Percentiles rank a stretch among this genome's conserved stretches.
Evolutionary conservation across 2,329 filamentous ascomycete genomes (phyloP).

Genomic region (Clonostachys byssicola): DNA sequence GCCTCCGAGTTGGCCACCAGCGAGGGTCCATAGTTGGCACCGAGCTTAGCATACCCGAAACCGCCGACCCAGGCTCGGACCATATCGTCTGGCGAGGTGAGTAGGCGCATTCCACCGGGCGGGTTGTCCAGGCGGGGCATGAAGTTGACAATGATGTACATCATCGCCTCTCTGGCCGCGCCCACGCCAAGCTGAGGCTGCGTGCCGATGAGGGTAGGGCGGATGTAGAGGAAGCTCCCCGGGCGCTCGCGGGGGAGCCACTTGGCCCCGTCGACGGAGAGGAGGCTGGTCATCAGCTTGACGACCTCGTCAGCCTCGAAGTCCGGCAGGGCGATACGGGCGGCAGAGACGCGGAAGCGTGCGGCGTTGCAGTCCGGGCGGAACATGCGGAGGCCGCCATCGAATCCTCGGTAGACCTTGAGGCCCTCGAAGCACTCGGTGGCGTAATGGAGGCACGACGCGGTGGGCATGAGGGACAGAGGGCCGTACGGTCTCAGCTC

Average conservation of each 20-base stretch:
- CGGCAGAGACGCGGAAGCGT: conserved; percentile 56
- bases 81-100: conserved; percentile 77
- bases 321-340: conserved; percentile 68
- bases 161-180: conserved; percentile 74
- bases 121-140: conserved; percentile 54
- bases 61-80: conserved; percentile 91
- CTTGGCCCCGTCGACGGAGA: conserved; percentile 68
- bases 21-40: conserved; percentile 88
- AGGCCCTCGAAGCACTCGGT: conserved; percentile 87
- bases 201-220: conserved; percentile 82
- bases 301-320: conserved; percentile 71
- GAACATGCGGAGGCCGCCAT: conserved; percentile 73
- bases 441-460: conserved; percentile 80
- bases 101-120: conserved; percentile 62
- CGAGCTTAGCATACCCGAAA: conserved; percentile 88
- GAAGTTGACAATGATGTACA: conserved; percentile 72
- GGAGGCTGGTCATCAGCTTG: conserved; percentile 67
- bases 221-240: conserved; percentile 76
- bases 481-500: conserved; percentile 75
- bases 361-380: conserved; percentile 67
- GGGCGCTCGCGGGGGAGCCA: conserved; percentile 72
- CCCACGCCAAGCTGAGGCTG: conserved; percentile 78
- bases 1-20: conserved; percentile 77
- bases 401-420: conserved; percentile 77
- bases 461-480: conserved; percentile 74